Percentiles rank a stretch among this genome's conserved stretches.
phyloP scores from a whole-genome alignment of 2,329 filamentous ascomycete species.

The Daldinia eschscholtzii region DNA sequence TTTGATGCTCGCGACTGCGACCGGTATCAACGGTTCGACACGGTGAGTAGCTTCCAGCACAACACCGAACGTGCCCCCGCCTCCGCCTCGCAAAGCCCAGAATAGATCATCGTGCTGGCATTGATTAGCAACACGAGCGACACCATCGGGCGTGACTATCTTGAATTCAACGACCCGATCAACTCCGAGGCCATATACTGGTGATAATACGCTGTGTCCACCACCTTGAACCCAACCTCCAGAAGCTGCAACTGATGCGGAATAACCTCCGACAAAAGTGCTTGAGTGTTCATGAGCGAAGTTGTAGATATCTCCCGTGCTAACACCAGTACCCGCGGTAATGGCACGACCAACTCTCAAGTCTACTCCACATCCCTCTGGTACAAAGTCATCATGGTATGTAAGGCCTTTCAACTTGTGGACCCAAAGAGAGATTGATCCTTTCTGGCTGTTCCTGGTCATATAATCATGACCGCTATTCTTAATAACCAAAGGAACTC shows the following conservation, averaged over 20 bases:
- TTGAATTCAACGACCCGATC: constrained; percentile 51
- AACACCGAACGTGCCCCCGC: constrained; percentile 61
- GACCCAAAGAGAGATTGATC: constrained; percentile 50
- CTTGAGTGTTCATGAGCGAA: constrained; percentile 47
- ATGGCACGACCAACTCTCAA: constrained; percentile 39
- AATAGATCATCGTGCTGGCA: constrained; percentile 60
- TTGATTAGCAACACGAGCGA: constrained; percentile 48
- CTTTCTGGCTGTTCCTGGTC: constrained; percentile 50
- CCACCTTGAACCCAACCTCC: constrained; percentile 51
- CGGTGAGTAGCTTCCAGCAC: constrained; percentile 58
- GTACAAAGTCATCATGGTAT: constrained; percentile 44
- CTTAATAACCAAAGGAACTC: constrained; percentile 50
- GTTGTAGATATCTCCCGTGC: constrained; percentile 46
- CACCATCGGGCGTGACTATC: constrained; percentile 47
- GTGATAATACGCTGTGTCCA: constrained; percentile 50
- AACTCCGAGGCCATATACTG: constrained; percentile 48
- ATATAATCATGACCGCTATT: constrained; percentile 55
- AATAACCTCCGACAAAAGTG: constrained; percentile 48
- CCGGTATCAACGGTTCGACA: constrained; percentile 55
- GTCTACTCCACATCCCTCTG: constrained; percentile 40
- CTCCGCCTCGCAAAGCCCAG: constrained; percentile 63
- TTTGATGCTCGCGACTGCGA: constrained; percentile 48
- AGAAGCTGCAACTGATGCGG: constrained; percentile 42
- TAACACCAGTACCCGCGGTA: constrained; percentile 51
- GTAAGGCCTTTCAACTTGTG: constrained; percentile 46